These are phyloP conservation scores for Eucalyptus dawsonii DNA, from an alignment of 345 rosid species.

Conservation along the genomic window DNA sequence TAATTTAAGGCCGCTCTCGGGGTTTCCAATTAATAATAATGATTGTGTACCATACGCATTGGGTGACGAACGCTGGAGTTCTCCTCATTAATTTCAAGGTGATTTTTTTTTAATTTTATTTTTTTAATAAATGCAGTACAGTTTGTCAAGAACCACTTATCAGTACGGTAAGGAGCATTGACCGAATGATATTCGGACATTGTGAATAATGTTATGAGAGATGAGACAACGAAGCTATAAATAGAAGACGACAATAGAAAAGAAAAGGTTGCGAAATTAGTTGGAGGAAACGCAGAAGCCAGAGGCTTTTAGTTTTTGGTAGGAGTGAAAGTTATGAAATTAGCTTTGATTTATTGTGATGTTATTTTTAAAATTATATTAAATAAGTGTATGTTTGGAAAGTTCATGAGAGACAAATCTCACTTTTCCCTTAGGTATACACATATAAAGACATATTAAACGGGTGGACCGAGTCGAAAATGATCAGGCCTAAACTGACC, in stretches of 20 bases:
- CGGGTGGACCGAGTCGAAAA: rapidly evolving
- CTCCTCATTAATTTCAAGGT: neutral
- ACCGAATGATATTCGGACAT: neutral
- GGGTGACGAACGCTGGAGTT: neutral
- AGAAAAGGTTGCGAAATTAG: neutral
- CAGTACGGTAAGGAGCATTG: neutral
- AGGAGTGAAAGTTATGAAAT: neutral
- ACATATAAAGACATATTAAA: too few species aligned
- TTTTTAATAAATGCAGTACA: neutral
- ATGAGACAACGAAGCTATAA: neutral
- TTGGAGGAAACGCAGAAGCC: neutral
- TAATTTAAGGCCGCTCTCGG: neutral
- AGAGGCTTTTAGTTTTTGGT: neutral
- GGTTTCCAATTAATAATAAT: neutral
- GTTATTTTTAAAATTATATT: neutral
- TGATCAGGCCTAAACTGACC: too few species aligned
- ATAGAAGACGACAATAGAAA: neutral
- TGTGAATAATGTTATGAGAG: neutral
- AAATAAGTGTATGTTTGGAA: neutral
- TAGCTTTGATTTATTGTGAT: too few species aligned
- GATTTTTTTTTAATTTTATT: too few species aligned
- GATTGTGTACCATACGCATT: neutral
- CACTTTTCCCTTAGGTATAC: neutral
- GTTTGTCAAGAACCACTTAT: neutral
- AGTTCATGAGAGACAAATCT: neutral